Percentiles rank a stretch among this genome's conserved stretches.
These are phyloP conservation scores for Kondoa subrosea DNA, from an alignment of 768 basidiomycete genomes.

Conservation along the genomic window DNA sequence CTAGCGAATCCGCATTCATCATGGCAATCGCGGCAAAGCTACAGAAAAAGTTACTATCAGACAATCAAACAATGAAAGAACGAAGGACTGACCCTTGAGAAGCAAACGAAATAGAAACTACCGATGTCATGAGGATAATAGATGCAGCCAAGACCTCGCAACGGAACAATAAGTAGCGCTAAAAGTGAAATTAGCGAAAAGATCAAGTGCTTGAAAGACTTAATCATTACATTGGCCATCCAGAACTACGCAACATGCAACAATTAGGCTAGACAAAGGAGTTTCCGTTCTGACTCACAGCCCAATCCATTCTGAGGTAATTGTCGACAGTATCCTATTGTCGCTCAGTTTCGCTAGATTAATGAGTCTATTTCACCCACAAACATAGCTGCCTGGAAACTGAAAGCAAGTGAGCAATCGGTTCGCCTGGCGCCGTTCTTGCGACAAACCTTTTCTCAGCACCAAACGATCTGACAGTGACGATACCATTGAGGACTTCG, in stretches of 20 bases:
- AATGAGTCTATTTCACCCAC: background rate
- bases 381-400: background rate
- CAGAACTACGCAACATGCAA: background rate
- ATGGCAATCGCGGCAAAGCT: background rate
- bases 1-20: background rate
- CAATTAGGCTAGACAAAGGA: background rate
- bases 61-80: too few relatives aligned
- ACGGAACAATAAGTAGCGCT: background rate
- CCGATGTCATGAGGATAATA: background rate
- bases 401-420: background rate
- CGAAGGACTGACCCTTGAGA: background rate
- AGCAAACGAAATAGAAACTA: background rate
- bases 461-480: slow-evolving; percentile 34
- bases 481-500: slow-evolving; percentile 33
- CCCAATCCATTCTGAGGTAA: background rate
- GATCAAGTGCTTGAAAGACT: background rate
- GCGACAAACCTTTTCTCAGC: slow-evolving; percentile 16
- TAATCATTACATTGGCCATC: background rate
- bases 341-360: too few relatives aligned
- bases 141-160: background rate
- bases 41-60: background rate
- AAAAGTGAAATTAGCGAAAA: background rate
- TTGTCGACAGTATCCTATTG: background rate
- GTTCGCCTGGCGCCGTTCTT: background rate
- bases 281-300: background rate